These are phyloP conservation scores for Neofusicoccum kwambonambiense DNA, from an alignment of 2,329 filamentous ascomycete species.

Conservation along the genomic window DNA sequence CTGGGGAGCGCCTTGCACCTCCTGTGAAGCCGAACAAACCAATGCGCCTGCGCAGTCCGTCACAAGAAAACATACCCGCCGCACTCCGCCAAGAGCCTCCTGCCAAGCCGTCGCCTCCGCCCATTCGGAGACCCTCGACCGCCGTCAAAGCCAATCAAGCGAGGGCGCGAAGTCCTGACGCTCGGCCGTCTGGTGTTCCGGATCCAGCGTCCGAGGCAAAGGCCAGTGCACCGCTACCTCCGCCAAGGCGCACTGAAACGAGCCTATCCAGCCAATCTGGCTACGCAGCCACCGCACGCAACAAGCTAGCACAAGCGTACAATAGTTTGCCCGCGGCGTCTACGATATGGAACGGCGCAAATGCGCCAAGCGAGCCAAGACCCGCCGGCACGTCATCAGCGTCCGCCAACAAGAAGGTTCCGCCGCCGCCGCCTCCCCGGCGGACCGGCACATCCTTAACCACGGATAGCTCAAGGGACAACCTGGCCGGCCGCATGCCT, in stretches of 20 bases:
- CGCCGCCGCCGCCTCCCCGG: slow-evolving; percentile 19
- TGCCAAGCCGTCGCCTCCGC: slow-evolving; percentile 23
- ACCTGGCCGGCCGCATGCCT: background rate
- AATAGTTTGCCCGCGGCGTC: slow-evolving; percentile 38
- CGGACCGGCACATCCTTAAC: slow-evolving; percentile 10
- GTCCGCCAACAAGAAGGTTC: slow-evolving; percentile 20
- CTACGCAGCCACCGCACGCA: slow-evolving; percentile 38
- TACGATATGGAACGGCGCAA: slow-evolving; percentile 22
- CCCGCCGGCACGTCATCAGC: slow-evolving; percentile 12
- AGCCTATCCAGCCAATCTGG: slow-evolving; percentile 25
- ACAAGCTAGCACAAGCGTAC: slow-evolving; percentile 41
- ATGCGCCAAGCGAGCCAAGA: slow-evolving; percentile 6
- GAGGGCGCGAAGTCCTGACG: slow-evolving; percentile 25
- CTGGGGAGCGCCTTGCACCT: slow-evolving; percentile 6
- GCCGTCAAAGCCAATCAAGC: slow-evolving; percentile 10
- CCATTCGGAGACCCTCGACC: slow-evolving; percentile 30
- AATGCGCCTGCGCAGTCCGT: slow-evolving; percentile 39
- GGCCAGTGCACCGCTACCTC: slow-evolving; percentile 35
- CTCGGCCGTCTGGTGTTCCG: slow-evolving; percentile 24
- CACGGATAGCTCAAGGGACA: background rate
- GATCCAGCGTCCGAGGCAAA: slow-evolving; percentile 25
- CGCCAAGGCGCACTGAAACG: slow-evolving; percentile 25
- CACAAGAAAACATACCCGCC: slow-evolving; percentile 28
- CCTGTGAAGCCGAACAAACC: slow-evolving; percentile 28
- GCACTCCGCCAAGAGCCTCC: slow-evolving; percentile 18